Base-by-base conservation (phyloP, 2,329 filamentous ascomycete genomes). In the Beauveria asiatica region DNA sequence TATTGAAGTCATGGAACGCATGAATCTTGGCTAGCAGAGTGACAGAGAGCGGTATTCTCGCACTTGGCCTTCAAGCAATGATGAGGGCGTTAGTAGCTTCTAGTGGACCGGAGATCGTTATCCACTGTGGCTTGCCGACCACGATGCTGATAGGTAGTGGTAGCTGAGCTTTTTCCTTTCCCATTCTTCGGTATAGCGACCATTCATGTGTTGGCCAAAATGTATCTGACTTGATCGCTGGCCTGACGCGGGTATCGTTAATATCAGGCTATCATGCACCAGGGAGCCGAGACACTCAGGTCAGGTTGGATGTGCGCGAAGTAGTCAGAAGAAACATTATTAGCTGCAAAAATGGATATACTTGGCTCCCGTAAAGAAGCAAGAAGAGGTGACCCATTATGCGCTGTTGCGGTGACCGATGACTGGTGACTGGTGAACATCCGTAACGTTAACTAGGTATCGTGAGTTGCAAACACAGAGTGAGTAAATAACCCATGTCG, bases 121-220 rank as follows among this genome's bases (percentile, higher is more conserved):
- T 25, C 56, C 56, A 59, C 56, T 51, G 56, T 59, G 56, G 56
- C 56, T 59, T 44, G 33, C 25, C 23, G 16, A 21, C 48, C 13
- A 25, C 13, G 25, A 57, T 57, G 30, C 46, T 10, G 9, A 30
- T 25, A 49, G 7, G 30, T 21, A 19, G 49, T 23, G 3, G 42
- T 23, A 21, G n/a, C 33, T 21, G 25, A 48, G 19, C 53, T 25
- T 37, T 17, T 48, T 39, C 13, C 27, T 19, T 16, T 13, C 11
- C 8, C 17, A 3, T 25, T 48, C 5, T 19, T 7, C 9, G 48
- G 48, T n/a, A 19, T 27, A 37, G 21, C 37, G 44, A 8, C 53
- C 11, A 37, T 17, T 55, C 11, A 3, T 55, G 39, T 37, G 25
- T 16, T 33, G 27, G 23, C 8, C 13, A 33, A n/a, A 5, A 10